Percentiles rank a stretch among this genome's conserved stretches.
Evolutionary conservation across 2,329 filamentous ascomycete genomes (phyloP).

Genomic region (Mariannaea sp.): DNA sequence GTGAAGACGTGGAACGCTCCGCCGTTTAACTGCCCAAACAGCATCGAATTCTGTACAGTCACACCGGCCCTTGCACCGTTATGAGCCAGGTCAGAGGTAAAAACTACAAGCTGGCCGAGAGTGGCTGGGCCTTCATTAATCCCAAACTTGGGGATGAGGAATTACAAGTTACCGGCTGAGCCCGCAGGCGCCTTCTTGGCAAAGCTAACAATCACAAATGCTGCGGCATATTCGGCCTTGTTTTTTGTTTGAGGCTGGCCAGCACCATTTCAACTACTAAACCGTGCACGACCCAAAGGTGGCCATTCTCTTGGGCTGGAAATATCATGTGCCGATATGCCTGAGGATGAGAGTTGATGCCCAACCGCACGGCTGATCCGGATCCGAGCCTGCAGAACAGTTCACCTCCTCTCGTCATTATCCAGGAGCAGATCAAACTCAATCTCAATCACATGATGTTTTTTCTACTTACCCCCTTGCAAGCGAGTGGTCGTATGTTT

Average conservation of each 20-base stretch:
- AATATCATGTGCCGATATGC: background rate
- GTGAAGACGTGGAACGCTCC: background rate
- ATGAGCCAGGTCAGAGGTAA: background rate
- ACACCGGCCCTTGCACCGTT: background rate
- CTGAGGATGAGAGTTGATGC: background rate
- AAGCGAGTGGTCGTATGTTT: slow-evolving; percentile 7
- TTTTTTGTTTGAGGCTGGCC: no score
- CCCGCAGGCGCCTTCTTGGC: no score
- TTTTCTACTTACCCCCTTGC: background rate
- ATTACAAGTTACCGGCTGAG: no score
- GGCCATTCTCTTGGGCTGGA: background rate
- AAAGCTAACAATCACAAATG: no score
- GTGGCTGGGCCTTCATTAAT: no score
- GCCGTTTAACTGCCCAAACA: background rate
- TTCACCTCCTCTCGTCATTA: background rate
- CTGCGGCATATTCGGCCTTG: no score
- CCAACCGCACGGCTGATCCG: background rate
- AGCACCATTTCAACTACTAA: no score
- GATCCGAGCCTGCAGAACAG: background rate
- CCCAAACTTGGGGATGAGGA: no score
- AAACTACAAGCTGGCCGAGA: no score
- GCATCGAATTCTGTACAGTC: background rate
- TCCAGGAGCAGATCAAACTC: slow-evolving; percentile 1
- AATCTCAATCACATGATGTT: slow-evolving; percentile 2
- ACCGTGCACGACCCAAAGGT: no score